Evolutionary conservation across 768 basidiomycete species (phyloP).

Genomic region (Pisolithus tinctorius): DNA sequence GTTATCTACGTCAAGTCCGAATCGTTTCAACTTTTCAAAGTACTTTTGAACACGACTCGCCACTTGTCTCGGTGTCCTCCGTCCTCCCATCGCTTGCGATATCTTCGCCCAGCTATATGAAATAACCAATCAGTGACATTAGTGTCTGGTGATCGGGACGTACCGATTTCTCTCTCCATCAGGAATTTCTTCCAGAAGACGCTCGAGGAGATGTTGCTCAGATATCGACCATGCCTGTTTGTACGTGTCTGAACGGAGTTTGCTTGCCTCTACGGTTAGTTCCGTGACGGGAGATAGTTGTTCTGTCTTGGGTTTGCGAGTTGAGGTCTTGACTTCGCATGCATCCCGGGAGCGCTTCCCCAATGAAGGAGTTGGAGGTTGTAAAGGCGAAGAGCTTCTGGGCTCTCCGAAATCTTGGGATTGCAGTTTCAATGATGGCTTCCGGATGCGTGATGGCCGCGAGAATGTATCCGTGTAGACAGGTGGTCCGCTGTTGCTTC

Average conservation of each 20-base stretch:
- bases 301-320: slow-evolving; percentile 12
- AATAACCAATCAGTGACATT: neutral
- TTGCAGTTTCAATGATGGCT: slow-evolving; percentile 27
- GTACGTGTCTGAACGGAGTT: slow-evolving; percentile 52
- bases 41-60: slow-evolving; percentile 87
- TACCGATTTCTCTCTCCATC: slow-evolving; percentile 72
- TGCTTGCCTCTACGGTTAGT: slow-evolving; percentile 20
- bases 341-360: slow-evolving; percentile 24
- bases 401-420: slow-evolving; percentile 10
- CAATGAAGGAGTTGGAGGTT: slow-evolving; percentile 10
- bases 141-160: slow-evolving; percentile 11
- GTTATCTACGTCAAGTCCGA: slow-evolving; percentile 45
- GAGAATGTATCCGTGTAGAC: slow-evolving; percentile 1
- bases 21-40: slow-evolving; percentile 75
- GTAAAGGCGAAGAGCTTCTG: slow-evolving; percentile 5
- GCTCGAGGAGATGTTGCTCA: slow-evolving; percentile 74
- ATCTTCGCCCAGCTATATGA: slow-evolving; percentile 70
- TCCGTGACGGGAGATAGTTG: slow-evolving; percentile 6
- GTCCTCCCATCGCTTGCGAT: slow-evolving; percentile 73
- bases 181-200: slow-evolving; percentile 67
- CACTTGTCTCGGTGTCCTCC: slow-evolving; percentile 75
- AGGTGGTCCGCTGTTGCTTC: neutral
- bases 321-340: slow-evolving; percentile 10
- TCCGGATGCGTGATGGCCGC: slow-evolving; percentile 20
- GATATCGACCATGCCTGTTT: slow-evolving; percentile 73